Evolutionary conservation across 1,284 basidiomycete genomes (phyloP), one percentile per base, ranked within the genome.

Genomic region (Boletus mariae): DNA sequence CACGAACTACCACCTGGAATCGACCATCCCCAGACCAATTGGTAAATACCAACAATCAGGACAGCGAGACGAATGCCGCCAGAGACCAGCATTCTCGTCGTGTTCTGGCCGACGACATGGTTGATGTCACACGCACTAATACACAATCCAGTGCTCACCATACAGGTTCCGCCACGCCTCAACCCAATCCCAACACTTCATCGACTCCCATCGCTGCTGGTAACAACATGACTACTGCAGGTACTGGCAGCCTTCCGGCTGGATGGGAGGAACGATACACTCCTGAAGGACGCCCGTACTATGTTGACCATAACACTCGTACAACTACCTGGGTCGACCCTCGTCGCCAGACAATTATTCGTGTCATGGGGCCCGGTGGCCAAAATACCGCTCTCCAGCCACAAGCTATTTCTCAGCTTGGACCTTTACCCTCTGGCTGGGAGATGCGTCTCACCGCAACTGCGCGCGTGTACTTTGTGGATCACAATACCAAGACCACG

Each of bases 181-280:
- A 71, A 26, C 53, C 73, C 13, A 48, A 73, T 17, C 55, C 64
- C 37, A 60, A 68, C 26, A 55, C 71, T 38, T 57, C 71, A 1
- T 59, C 73, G 23, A 57, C 75, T 26, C 72, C 77, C 15, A 71
- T 80, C 49, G 73, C 80, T 52, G 73, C 80, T n/a, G 76, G 75
- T 28, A 78, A 75, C 17, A 78, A 78, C 55, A 68, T 80, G 10
- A 93, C 93, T 4, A 90, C 88, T 12, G 81, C 87, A 42, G 92
- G 92, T 8, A 76, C 81, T 2, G 93, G 93, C 0, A 86, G 84
- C 50, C 78, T 97, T 29, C 94, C 94, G 1, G 85, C 92, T 56
- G 94, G 94, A 4, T 97, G 94, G 94, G 94, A 97, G 68, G 94
- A 98, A 73, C 83, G 94, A 44, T 94, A 93, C 73, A 96, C 94